Evolutionary conservation across 371 early-diverging fungal genomes (phyloP).

Genomic region (Mucor irregularis): DNA sequence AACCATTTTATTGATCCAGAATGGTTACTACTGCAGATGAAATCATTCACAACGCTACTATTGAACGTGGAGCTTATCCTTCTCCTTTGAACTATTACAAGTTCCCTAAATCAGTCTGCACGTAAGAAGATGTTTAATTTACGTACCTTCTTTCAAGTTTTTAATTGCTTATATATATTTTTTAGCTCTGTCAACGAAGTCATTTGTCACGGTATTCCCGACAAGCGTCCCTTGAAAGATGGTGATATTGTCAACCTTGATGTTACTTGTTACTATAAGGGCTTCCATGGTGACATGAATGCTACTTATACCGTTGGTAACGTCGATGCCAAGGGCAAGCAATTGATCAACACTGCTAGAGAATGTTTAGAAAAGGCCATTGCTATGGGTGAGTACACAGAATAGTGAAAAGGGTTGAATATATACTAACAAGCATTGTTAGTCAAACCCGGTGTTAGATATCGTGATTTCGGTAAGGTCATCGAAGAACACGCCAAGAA

Average conservation of each 20-base stretch:
- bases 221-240: constrained; percentile 80
- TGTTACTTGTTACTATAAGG: constrained; percentile 81
- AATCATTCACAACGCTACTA: constrained; percentile 85
- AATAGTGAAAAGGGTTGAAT: not conserved
- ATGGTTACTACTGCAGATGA: constrained; percentile 57
- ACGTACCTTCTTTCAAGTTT: not conserved
- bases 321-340: constrained; percentile 74
- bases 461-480: constrained; percentile 90
- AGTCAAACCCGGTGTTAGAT: constrained; percentile 90
- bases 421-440: not conserved
- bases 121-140: constrained; percentile 58
- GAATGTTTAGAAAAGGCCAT: constrained; percentile 90
- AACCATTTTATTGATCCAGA: too few relatives aligned
- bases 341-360: constrained; percentile 76
- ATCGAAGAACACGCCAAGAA: constrained; percentile 87
- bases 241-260: constrained; percentile 96
- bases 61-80: constrained; percentile 90
- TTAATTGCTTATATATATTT: constrained; percentile 36
- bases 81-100: constrained; percentile 93
- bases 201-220: constrained; percentile 93
- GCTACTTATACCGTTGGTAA: constrained; percentile 88
- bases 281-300: constrained; percentile 93
- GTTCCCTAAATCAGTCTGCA: constrained; percentile 94
- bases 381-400: constrained; percentile 61
- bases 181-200: constrained; percentile 66